Evolutionary conservation across 148 eudicot genomes (phyloP), one percentile per base, ranked within the genome.

Genomic region (Vaccinium darrowii): DNA sequence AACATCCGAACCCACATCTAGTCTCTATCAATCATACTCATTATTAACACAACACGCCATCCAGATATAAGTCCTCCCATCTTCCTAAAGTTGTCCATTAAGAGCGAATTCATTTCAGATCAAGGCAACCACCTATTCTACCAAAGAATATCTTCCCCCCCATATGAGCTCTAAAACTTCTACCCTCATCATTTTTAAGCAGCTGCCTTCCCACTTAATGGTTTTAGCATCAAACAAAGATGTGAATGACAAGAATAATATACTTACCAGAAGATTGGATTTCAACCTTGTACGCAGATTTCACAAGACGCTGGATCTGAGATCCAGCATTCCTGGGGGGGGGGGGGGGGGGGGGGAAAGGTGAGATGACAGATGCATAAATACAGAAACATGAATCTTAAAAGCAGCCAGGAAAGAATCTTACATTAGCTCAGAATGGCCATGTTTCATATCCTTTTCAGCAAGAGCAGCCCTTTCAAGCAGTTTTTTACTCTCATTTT

Each of bases 391-490:
- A 78, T 18, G 15, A 19, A 65, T 33, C 80, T 21, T 81, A 19
- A 18, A n/a, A 21, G 58, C 8, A 13, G 9, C 11, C 16, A n/a
- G 47, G 75, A 72, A 63, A 30, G 73, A 65, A 57, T 21, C 47
- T 23, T 92, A 95, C 99, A 84, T 86, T 60, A 96, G 92, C 79
- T 92, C 91, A 87, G 90, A 83, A 63, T 76, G 91, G 81, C 98
- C 98, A 77, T 82, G 90, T 73, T 25, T 85, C 99, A 96, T 95
- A 78, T 93, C 99, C 85, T 90, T 94, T 87, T 94, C 97, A 86
- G 99, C 99, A 87, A 93, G 90, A 82, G 89, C 83, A 69, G 98
- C 91, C 89, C 99, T 93, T 91, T 95, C 95, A 85, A 94, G 91
- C 75, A 96, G 92, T 81, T 96, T 96, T 84, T 79, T 82, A 85